Percentiles rank a stretch among this genome's conserved stretches.
Evolutionary conservation across 495 filamentous ascomycete genomes (phyloP).

Genomic region (Penicillium goetzii): DNA sequence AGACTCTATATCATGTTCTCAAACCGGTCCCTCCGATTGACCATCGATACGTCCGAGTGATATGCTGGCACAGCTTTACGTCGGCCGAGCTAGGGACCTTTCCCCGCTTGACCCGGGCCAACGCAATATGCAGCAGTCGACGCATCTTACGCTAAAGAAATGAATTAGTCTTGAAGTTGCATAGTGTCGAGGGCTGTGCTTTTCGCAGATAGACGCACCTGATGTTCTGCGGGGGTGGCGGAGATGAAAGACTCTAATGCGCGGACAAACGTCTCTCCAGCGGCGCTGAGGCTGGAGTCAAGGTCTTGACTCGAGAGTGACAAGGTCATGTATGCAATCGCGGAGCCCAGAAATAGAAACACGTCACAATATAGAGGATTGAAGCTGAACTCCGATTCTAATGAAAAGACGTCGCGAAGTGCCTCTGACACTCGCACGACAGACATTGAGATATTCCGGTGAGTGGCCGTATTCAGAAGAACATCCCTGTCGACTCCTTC

Average conservation of each 20-base stretch:
- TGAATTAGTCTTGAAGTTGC: slow-evolving; percentile 1
- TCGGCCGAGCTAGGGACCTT: not conserved
- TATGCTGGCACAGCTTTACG: not conserved
- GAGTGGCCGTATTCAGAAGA: not conserved
- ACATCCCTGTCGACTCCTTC: not conserved
- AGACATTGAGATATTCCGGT: not conserved
- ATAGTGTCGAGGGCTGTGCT: not conserved
- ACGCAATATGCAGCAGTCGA: not conserved
- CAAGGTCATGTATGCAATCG: slow-evolving; percentile 2
- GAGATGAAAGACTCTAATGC: not conserved
- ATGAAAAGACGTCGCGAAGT: not conserved
- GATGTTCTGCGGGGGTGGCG: not conserved
- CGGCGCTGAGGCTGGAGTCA: not conserved
- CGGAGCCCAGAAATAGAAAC: slow-evolving; percentile 1
- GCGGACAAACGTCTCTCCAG: slow-evolving; percentile 1
- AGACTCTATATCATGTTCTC: not conserved
- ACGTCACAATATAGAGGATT: slow-evolving; percentile 1
- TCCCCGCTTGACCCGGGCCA: not conserved
- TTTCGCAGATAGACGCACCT: slow-evolving; percentile 1
- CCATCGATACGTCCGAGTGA: not conserved
- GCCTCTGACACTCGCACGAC: not conserved
- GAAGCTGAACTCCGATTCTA: not conserved
- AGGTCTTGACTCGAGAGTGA: not conserved
- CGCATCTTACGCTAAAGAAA: slow-evolving; percentile 1
- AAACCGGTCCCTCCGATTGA: slow-evolving; percentile 1